Percentiles rank a stretch among this genome's conserved stretches.
These are phyloP conservation scores for Macrotyloma uniflorum DNA, from an alignment of 306 rosid genomes.

Conservation along the genomic window DNA sequence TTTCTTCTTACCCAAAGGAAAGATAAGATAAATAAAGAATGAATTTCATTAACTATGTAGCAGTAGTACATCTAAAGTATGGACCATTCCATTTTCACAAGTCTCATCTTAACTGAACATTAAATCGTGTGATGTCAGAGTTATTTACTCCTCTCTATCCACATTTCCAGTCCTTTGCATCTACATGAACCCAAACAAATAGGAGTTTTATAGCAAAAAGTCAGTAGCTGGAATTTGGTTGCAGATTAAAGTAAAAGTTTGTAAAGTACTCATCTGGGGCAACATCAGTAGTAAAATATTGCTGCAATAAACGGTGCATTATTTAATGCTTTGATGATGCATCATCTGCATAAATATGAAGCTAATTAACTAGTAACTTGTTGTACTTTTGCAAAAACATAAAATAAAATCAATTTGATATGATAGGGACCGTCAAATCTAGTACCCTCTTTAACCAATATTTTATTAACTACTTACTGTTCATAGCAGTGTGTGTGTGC, in stretches of 20 bases:
- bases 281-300: constrained; percentile 14
- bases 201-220: constrained; percentile 28
- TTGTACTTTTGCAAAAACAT: neutral
- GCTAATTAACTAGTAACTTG: neutral
- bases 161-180: neutral
- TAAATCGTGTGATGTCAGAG: constrained; percentile 29
- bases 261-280: constrained; percentile 1
- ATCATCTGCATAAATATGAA: constrained; percentile 12
- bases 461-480: neutral
- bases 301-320: constrained; percentile 27
- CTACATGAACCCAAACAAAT: neutral
- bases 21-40: constrained; percentile 8
- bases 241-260: constrained; percentile 36
- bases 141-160: constrained; percentile 11
- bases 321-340: constrained; percentile 38
- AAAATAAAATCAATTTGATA: neutral
- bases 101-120: neutral
- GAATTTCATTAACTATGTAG: neutral
- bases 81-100: neutral
- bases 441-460: neutral
- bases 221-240: constrained; percentile 32
- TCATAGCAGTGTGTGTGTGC: neutral
- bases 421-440: constrained; percentile 23
- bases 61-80: neutral
- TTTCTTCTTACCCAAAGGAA: neutral